Evolutionary conservation across 805 yeast genomes (phyloP).

Genomic region (Hanseniaspora singularis): DNA sequence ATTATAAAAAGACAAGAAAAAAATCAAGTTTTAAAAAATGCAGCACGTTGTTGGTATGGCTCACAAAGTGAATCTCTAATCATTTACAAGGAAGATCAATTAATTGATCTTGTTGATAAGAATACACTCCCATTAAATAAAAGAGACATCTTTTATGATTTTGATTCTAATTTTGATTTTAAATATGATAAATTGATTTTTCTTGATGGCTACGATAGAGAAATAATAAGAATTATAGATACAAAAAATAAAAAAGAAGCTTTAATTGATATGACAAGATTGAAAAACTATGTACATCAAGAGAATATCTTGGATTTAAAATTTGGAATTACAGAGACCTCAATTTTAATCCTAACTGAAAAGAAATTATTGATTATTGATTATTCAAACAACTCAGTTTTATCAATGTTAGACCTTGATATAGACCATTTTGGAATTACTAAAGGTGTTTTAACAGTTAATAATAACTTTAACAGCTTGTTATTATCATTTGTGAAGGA

Average conservation of each 20-base stretch:
- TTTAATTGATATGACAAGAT: background rate
- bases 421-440: background rate
- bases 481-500: background rate
- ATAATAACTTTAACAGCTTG: background rate
- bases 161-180: constrained; percentile 2
- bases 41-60: constrained; percentile 11
- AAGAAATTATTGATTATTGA: constrained; percentile 1
- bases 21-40: background rate
- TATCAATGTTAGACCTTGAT: background rate
- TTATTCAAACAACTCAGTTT: background rate
- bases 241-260: background rate
- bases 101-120: background rate
- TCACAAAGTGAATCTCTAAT: too few species aligned
- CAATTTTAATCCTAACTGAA: constrained; percentile 1
- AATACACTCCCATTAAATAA: background rate
- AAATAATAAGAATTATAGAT: constrained; percentile 4
- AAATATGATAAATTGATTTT: constrained; percentile 5
- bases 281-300: background rate
- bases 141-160: constrained; percentile 5
- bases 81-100: background rate
- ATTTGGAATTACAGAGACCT: constrained; percentile 10
- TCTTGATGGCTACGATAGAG: constrained; percentile 2
- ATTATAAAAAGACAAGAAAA: background rate
- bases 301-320: constrained; percentile 7
- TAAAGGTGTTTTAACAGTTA: background rate